A percentile compares a stretch with the other conserved stretches of the same genome.
phyloP scores from a whole-genome alignment of 1,284 basidiomycete species.

The Tremellales sp. region DNA sequence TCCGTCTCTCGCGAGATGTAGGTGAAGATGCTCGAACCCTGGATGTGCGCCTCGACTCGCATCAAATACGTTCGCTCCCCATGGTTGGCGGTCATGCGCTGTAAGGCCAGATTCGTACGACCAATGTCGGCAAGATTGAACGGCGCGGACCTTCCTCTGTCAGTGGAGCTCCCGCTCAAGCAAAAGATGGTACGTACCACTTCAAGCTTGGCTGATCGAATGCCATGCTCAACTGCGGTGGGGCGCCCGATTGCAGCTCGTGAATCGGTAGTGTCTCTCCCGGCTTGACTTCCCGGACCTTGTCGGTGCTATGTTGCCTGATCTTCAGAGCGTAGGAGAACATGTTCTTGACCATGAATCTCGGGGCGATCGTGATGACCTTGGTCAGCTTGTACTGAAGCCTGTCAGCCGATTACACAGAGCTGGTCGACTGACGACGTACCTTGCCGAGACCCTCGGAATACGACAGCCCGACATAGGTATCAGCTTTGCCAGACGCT shows the following conservation, averaged over 20 bases:
- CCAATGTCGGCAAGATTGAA: conserved; percentile 93
- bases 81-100: conserved; percentile 49
- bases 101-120: conserved; percentile 61
- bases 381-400: conserved; percentile 84
- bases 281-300: conserved; percentile 56
- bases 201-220: conserved; percentile 76
- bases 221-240: conserved; percentile 72
- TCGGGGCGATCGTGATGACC: conserved; percentile 85
- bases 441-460: conserved; percentile 83
- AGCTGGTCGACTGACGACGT: conserved; percentile 10
- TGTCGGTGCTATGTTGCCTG: conserved; percentile 70
- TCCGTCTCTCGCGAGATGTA: conserved; percentile 63
- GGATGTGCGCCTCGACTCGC: conserved; percentile 76
- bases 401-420: neutral
- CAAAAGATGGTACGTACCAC: conserved; percentile 58
- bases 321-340: conserved; percentile 67
- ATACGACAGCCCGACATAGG: conserved; percentile 87
- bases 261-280: conserved; percentile 69
- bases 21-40: conserved; percentile 86
- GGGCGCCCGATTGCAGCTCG: conserved; percentile 58
- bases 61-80: conserved; percentile 59
- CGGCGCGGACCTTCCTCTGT: conserved; percentile 71
- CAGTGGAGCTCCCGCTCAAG: neutral
- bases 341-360: conserved; percentile 86
- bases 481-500: conserved; percentile 67